These are phyloP conservation scores for Lactuca sativa DNA, from an alignment of 129 eudicot genomes.

Conservation along the genomic window DNA sequence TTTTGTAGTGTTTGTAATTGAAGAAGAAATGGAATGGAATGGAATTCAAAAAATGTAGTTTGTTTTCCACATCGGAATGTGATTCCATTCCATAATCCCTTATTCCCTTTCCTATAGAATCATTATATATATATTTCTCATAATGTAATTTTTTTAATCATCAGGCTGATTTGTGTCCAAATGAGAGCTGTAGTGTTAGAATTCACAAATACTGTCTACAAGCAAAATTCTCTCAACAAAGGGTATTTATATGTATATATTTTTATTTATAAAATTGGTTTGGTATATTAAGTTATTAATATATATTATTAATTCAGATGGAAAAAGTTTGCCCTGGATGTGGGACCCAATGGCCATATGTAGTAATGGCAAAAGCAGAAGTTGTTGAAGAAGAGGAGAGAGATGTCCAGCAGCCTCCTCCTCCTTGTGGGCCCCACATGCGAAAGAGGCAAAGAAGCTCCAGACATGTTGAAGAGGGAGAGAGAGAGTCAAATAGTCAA, in stretches of 20 bases:
- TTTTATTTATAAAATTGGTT: neutral
- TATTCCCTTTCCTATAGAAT: neutral
- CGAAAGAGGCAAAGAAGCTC: slow-evolving; percentile 20
- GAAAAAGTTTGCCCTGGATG: slow-evolving; percentile 81
- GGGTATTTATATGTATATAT: slow-evolving; percentile 35
- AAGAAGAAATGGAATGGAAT: no score
- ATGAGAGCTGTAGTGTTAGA: slow-evolving; percentile 67
- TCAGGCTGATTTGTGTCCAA: slow-evolving; percentile 75
- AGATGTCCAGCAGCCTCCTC: slow-evolving; percentile 31
- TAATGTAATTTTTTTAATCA: slow-evolving; percentile 11
- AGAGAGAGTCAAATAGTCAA: slow-evolving; percentile 2
- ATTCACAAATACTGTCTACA: slow-evolving; percentile 61
- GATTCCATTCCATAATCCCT: neutral
- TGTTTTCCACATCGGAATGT: no score
- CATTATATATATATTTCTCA: slow-evolving; percentile 3
- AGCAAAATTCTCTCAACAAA: slow-evolving; percentile 57
- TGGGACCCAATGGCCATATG: slow-evolving; percentile 54
- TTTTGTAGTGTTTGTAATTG: no score
- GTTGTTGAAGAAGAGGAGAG: slow-evolving; percentile 38
- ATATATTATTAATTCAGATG: slow-evolving; percentile 35
- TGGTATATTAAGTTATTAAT: neutral
- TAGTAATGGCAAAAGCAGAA: slow-evolving; percentile 53
- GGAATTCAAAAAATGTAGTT: no score
- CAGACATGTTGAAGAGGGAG: slow-evolving; percentile 22
- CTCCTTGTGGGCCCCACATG: slow-evolving; percentile 23